Evolutionary conservation across 768 basidiomycete species (phyloP).

Genomic region (Suillus weaverae): DNA sequence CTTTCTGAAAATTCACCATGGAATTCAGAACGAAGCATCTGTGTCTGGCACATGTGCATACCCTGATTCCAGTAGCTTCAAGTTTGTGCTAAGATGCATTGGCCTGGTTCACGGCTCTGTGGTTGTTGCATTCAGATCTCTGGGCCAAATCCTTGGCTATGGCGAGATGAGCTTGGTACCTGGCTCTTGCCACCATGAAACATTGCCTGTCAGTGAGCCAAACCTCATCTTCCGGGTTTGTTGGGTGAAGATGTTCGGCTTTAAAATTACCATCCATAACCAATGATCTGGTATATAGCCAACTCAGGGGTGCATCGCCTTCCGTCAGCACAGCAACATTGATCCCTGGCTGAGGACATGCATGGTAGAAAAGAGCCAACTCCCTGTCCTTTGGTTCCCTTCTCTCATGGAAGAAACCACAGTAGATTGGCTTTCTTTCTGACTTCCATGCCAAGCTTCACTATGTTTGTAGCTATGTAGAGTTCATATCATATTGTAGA

Average conservation of each 20-base stretch:
- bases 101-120: slow-evolving; percentile 19
- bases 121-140: slow-evolving; percentile 17
- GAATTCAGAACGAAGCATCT: slow-evolving; percentile 30
- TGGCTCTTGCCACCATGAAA: background rate
- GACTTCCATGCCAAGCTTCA: too few species aligned
- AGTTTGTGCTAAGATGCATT: slow-evolving; percentile 16
- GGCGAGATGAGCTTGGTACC: background rate
- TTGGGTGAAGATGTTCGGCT: slow-evolving; percentile 7
- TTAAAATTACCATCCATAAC: slow-evolving; percentile 3
- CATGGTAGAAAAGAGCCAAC: background rate
- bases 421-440: too few species aligned
- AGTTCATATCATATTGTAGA: too few species aligned
- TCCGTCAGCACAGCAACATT: background rate
- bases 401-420: slow-evolving; percentile 6
- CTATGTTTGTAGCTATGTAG: too few species aligned
- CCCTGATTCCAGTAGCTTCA: slow-evolving; percentile 30
- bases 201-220: slow-evolving; percentile 12
- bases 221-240: slow-evolving; percentile 13
- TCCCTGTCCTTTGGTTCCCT: background rate
- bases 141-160: background rate
- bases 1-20: slow-evolving; percentile 5
- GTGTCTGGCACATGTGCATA: slow-evolving; percentile 30
- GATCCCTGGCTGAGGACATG: slow-evolving; percentile 9
- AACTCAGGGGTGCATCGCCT: background rate
- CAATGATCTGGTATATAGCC: background rate